A percentile compares a stretch with the other conserved stretches of the same genome.
Conservation (phyloP, 2,329 filamentous ascomycete species). For the Aspergillus intermedius region DNA sequence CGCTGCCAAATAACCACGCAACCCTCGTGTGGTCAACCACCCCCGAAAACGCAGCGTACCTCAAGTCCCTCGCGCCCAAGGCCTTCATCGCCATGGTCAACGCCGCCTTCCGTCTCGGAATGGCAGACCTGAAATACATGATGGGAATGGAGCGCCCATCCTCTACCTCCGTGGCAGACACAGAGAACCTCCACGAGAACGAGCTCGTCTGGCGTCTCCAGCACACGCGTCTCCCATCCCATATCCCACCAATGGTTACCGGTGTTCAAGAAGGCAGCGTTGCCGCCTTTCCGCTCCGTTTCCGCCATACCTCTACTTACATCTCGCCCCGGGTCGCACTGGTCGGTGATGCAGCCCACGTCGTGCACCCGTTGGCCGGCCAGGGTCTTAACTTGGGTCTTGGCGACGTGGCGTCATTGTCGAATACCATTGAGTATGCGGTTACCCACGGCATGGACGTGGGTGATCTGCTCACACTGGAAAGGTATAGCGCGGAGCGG, state of each 20-base stretch:
- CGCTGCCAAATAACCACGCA: conserved; percentile 73
- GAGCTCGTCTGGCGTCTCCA: conserved; percentile 78
- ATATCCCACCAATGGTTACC: conserved; percentile 60
- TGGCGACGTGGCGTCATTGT: conserved; percentile 75
- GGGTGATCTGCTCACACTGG: conserved; percentile 69
- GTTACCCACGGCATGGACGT: conserved; percentile 82
- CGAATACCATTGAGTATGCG: conserved; percentile 66
- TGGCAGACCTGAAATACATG: conserved; percentile 77
- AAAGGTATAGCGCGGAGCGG: conserved; percentile 72
- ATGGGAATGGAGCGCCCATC: conserved; percentile 53
- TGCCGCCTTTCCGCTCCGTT: conserved; percentile 82
- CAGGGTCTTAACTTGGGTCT: conserved; percentile 93
- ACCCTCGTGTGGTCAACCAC: conserved; percentile 95
- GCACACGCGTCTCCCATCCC: conserved; percentile 55
- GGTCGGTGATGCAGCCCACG: conserved; percentile 91
- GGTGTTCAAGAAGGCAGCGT: conserved; percentile 71
- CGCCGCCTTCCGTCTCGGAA: conserved; percentile 76
- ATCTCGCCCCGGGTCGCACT: conserved; percentile 83
- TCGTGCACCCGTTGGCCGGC: conserved; percentile 86
- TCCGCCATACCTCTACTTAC: conserved; percentile 93
- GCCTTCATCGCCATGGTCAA: conserved; percentile 88
- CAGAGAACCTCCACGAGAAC: conserved; percentile 51
- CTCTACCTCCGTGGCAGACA: conserved; percentile 8
- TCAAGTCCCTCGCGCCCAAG: conserved; percentile 65
- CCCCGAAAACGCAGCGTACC: conserved; percentile 65